Evolutionary conservation across 2,329 filamentous ascomycete genomes (phyloP).

Genomic region (Botryotinia narcissicola): DNA sequence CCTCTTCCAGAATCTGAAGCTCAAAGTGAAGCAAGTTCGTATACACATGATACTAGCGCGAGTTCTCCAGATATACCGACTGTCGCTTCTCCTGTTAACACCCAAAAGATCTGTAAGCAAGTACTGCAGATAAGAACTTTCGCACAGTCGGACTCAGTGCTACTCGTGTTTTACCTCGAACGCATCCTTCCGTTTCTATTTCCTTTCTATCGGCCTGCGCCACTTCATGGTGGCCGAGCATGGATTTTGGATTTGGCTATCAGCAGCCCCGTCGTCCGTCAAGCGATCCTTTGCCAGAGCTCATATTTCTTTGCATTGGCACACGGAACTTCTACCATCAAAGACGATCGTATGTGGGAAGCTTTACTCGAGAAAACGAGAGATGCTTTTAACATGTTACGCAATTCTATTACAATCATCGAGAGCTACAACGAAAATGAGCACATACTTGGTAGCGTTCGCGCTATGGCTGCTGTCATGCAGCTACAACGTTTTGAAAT

Average conservation of each 20-base stretch:
- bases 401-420: conserved; percentile 40
- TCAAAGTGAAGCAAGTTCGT: not conserved
- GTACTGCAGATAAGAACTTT: conserved; percentile 23
- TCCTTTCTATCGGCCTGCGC: conserved; percentile 58
- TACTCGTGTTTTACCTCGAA: conserved; percentile 60
- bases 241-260: conserved; percentile 60
- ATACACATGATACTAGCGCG: conserved; percentile 5
- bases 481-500: conserved; percentile 55
- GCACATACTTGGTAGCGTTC: conserved; percentile 33
- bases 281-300: conserved; percentile 53
- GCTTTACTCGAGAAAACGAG: conserved; percentile 39
- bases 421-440: conserved; percentile 27
- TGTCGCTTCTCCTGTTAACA: not conserved
- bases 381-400: conserved; percentile 44
- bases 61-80: not conserved
- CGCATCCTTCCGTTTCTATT: conserved; percentile 61
- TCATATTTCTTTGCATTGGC: conserved; percentile 52
- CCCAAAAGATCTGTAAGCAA: conserved; percentile 9
- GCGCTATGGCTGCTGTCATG: conserved; percentile 50
- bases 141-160: conserved; percentile 32
- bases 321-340: conserved; percentile 18
- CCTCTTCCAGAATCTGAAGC: not conserved
- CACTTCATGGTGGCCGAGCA: conserved; percentile 55
- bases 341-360: conserved; percentile 43
- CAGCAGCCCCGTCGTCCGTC: conserved; percentile 54